Evolutionary conservation across 2,329 filamentous ascomycete species (phyloP), one percentile per base, ranked within the genome.

Genomic region (Ceratocystis ficicola): DNA sequence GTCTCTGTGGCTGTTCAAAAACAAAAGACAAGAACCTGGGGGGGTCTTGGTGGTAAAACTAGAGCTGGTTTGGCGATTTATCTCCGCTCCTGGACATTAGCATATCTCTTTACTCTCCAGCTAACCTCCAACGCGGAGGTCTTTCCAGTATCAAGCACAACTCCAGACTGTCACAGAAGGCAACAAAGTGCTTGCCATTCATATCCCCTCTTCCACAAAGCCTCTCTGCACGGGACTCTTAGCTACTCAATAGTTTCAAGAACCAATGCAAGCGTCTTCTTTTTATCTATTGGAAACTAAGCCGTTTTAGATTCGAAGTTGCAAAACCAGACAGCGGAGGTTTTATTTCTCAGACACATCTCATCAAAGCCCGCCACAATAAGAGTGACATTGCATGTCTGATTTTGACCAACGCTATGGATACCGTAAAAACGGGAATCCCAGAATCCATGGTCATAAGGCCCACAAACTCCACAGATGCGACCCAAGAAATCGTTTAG

Each of bases 81-180:
- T 59, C 30, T 12, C 55, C 30, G n/a, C 55, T 59, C 30, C 10
- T 59, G 5, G 55, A 32, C 32, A 59, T 36, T 36, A 8, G 17
- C 17, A 32, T 12, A 30, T 59, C 55, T 20, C 55, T 36, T 25
- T 25, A 15, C 32, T 15, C 15, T 22, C 22, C 22, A 52, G 48
- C 48, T 22, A 52, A 30, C 17, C 12, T n/a, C 28, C 5, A 32
- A 36, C 8, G 17, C 32, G 5, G 32, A 32, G 28, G 32, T 2
- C n/a, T 28, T 32, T 32, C 30, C 52, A 57, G n/a, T 59, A 59
- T 57, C 25, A 57, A 57, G n/a, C 28, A 59, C 30, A 59, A 36
- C 36, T 41, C 10, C 36, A 41, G 15, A 15, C 36, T 41, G 36
- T 41, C 36, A 41, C 48, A 52, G 48, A 52, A 36, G 55, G 1